Base-by-base conservation (phyloP, 345 rosid species). In the Erucastrum elatum region DNA sequence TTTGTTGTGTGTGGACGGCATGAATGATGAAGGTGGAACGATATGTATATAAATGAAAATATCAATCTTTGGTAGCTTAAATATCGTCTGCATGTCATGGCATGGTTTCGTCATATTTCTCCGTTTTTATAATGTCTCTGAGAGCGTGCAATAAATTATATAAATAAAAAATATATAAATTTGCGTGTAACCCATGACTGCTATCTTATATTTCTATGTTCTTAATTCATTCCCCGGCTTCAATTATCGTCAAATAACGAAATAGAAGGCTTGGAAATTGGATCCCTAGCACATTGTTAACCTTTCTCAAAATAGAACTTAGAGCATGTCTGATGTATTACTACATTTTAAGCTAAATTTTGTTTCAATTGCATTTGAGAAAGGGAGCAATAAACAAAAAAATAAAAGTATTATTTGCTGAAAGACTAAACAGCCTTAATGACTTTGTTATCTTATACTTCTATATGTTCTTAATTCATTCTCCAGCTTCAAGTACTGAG, bases 1-100 rank as follows among this genome's bases (percentile, higher is more conserved):
- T n/a, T 21, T 63, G 15, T n/a, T 29, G 17, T 29, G 15, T 60
- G 13, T 68, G 59, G 56, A 17, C 65, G 34, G 30, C 15, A 17
- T 71, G 72, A 37, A 71, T 71, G 46, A 17, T 70, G 65, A 76
- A 46, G 80, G 29, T 76, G 64, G 63, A 63, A 63, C 33, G 15
- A 34, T 34, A 30, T 62, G 49, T 71, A 46, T 56, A 68, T 68
- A 68, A 74, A 68, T 60, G 13, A 30, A 56, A 64, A 8, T 5
- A 27, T 5, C 7, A 5, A 29, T 61, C 74, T 12, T 56, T 6
- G 10, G 55, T 66, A 21, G 9, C 25, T 34, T 61, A 51, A 2
- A 3, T 62, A 2, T 60, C 3, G 21, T 70, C 25, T 49, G 39
- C 64, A 31, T 68, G 55, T 27, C 49, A 7, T 68, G 55, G 35